Base-by-base conservation (phyloP, 1,139 yeast species). In the Saccharomycopsis phalli region DNA sequence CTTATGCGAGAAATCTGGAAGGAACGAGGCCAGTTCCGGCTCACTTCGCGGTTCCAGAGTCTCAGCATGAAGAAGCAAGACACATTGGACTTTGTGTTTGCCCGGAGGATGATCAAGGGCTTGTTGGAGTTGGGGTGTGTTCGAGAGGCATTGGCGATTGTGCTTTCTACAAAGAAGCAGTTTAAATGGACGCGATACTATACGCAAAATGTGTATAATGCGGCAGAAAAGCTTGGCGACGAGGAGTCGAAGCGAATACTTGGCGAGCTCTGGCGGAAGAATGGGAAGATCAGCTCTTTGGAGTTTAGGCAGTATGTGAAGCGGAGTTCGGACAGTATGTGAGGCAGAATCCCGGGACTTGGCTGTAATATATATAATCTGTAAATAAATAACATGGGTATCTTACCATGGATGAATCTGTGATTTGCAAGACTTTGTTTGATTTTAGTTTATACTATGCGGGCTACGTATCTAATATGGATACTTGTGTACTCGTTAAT, bases 21-120 rank as follows among this genome's bases (percentile, higher is more conserved):
- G 2, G 94, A 82, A 53, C 69, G 95, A 53, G 96, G 95, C 2
- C 50, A 57, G 31, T 84, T 68, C 60, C 66, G 96, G 37, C 76
- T 75, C 46, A 67, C 83, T 0, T 36, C 46, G 0, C 49, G 50
- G 1, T 83, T 77, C 61, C 69, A 63, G 42, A 42, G 49, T 1
- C 49, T 76, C 26, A 42, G 65, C 1, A 52, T 62, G 7, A 50
- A 47, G 1, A 58, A 57, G 27, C 76, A 75, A 50, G 69, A 69
- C 34, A 51, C 57, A 8, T 59, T 65, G 1, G 95, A 87, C 55
- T 80, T 78, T 57, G 65, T 66, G 45, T 81, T 82, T 63, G 93
- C 94, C 2, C 60, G 69, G 29, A 64, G 70, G 10, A 76, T 82
- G 80, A 71, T 81, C 2, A 59, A 63, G 6, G 59, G 75, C 18